Percentiles rank a stretch among this genome's conserved stretches.
These are phyloP conservation scores for Parsonsia alboflavescens DNA, from an alignment of 257 asterid genomes.

Conservation along the genomic window DNA sequence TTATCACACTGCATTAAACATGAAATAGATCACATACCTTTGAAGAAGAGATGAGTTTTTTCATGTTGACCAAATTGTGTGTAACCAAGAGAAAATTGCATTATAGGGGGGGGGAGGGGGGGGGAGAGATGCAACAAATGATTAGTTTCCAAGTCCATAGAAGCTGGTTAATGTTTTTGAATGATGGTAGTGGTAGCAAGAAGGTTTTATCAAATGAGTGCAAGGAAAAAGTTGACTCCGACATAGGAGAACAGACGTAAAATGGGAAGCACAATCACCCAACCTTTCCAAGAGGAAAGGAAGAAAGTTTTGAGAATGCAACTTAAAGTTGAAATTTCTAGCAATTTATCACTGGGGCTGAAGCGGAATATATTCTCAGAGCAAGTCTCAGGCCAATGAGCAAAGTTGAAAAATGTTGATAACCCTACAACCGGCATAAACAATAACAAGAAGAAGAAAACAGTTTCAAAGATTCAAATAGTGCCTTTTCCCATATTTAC, in stretches of 20 bases:
- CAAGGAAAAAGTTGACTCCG: not conserved
- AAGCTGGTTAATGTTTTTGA: no score
- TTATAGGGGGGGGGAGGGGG: no score
- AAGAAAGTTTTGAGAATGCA: not conserved
- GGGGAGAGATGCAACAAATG: not conserved
- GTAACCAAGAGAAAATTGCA: not conserved
- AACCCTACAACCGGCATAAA: not conserved
- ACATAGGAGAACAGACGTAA: no score
- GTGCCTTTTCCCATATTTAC: conserved; percentile 5
- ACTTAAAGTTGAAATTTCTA: not conserved
- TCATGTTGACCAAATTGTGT: not conserved
- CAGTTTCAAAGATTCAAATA: not conserved
- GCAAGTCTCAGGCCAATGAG: not conserved
- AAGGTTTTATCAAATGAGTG: not conserved
- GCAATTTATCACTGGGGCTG: not conserved
- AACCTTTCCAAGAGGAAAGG: not conserved
- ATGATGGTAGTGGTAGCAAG: not conserved
- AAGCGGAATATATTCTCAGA: not conserved
- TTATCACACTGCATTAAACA: conserved; percentile 36
- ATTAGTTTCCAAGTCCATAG: not conserved
- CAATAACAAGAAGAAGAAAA: conserved; percentile 2
- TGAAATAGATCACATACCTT: not conserved
- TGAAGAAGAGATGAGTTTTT: not conserved
- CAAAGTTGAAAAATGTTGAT: conserved; percentile 5
- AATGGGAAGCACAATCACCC: no score